A percentile compares a stretch with the other conserved stretches of the same genome.
These are phyloP conservation scores for Lasiosphaeria miniovina DNA, from an alignment of 495 filamentous ascomycete species.

Conservation along the genomic window DNA sequence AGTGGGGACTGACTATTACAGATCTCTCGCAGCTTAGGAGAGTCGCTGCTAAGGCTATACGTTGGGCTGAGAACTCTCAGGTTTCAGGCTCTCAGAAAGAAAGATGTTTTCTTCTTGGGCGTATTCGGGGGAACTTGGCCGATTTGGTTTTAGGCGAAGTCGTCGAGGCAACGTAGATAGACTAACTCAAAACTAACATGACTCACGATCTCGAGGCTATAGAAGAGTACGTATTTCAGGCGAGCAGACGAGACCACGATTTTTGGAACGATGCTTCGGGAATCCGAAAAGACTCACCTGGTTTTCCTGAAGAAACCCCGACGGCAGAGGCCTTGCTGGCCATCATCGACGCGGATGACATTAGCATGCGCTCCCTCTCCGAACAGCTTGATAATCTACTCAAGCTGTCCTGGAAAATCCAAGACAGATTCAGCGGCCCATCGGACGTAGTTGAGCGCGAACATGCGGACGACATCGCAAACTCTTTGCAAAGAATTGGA, in stretches of 20 bases:
- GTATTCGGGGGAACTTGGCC: background rate
- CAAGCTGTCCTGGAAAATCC: background rate
- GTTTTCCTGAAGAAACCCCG: too few species aligned
- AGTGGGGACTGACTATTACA: too few species aligned
- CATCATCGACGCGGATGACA: background rate
- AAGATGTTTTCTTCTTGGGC: background rate
- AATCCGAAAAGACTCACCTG: too few species aligned
- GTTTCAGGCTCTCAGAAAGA: background rate
- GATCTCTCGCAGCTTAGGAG: too few species aligned
- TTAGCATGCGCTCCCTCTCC: background rate
- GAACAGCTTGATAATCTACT: background rate
- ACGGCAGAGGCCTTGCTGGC: background rate
- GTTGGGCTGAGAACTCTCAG: too few species aligned
- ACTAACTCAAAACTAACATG: background rate
- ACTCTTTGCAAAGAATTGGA: background rate
- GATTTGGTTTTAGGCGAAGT: background rate
- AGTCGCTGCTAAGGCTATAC: too few species aligned
- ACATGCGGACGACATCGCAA: background rate
- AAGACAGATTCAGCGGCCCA: background rate
- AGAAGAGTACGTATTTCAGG: background rate
- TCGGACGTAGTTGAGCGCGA: background rate
- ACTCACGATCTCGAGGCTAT: background rate
- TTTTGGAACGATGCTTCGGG: background rate
- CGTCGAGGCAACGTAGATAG: background rate
- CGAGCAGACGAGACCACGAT: background rate